phyloP scores from a whole-genome alignment of 306 rosid species.

The Albizia julibrissin region DNA sequence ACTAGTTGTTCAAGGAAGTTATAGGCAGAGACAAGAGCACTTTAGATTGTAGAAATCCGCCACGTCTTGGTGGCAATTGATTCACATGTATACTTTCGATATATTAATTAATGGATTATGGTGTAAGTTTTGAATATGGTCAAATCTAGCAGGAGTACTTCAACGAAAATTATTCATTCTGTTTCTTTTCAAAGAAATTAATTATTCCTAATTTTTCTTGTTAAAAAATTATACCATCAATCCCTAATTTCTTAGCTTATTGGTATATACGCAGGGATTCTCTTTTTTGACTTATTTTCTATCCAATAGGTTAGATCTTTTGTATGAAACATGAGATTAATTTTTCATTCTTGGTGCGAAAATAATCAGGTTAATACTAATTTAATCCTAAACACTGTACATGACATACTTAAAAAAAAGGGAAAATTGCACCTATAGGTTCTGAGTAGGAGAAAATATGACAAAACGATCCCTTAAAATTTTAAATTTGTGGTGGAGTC shows the following conservation, averaged over 20 bases:
- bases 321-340: neutral
- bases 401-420: slow-evolving; percentile 23
- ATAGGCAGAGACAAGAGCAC: neutral
- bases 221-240: neutral
- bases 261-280: neutral
- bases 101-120: slow-evolving; percentile 14
- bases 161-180: neutral
- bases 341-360: neutral
- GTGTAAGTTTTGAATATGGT: slow-evolving; percentile 5
- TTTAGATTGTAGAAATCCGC: neutral
- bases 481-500: too few relatives aligned
- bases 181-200: neutral
- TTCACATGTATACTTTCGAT: neutral
- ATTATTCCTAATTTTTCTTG: neutral
- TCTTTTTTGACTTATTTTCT: neutral
- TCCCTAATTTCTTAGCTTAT: neutral
- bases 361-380: neutral
- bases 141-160: slow-evolving; percentile 12
- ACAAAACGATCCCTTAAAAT: too few relatives aligned
- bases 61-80: slow-evolving; percentile 29
- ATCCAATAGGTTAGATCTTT: neutral
- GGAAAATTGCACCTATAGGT: too few relatives aligned
- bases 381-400: neutral
- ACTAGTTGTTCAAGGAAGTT: neutral
- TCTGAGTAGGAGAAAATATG: too few relatives aligned